phyloP scores from a whole-genome alignment of 208 protist species.

The Acanthamoeba royreba region DNA sequence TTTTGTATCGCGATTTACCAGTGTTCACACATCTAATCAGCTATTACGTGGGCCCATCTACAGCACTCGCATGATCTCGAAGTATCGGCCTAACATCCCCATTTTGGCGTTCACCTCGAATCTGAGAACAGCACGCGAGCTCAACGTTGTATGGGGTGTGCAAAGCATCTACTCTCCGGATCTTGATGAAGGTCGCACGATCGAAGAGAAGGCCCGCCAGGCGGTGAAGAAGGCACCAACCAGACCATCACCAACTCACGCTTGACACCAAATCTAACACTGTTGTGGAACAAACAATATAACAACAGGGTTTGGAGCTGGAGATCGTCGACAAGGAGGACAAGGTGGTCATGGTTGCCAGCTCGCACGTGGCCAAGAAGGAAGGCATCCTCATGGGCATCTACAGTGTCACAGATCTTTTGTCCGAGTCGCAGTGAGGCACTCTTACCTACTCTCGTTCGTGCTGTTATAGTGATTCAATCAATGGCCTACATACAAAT shows the following conservation, averaged over 20 bases:
- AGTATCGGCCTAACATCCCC: slow-evolving; percentile 31
- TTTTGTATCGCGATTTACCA: no score
- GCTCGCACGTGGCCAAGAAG: neutral
- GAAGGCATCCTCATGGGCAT: neutral
- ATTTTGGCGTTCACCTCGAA: slow-evolving; percentile 21
- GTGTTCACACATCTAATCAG: neutral
- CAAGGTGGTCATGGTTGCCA: neutral
- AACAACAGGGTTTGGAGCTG: neutral
- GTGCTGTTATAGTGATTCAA: no score
- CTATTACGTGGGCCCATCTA: no score
- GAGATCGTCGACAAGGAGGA: neutral
- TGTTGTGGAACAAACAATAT: no score
- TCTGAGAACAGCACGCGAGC: slow-evolving; percentile 5
- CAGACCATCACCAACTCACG: neutral
- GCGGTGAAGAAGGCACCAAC: neutral
- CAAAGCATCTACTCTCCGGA: slow-evolving; percentile 23
- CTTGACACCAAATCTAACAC: neutral
- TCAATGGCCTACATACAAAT: no score
- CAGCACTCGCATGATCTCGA: slow-evolving; percentile 42
- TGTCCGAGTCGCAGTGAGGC: no score
- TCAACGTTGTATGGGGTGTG: slow-evolving; percentile 36
- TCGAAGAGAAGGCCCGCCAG: neutral
- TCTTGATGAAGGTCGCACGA: neutral
- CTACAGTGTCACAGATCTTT: no score
- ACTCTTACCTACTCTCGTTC: no score